phyloP scores from a whole-genome alignment of 2,329 filamentous ascomycete species.

The Triangularia verruculosa region DNA sequence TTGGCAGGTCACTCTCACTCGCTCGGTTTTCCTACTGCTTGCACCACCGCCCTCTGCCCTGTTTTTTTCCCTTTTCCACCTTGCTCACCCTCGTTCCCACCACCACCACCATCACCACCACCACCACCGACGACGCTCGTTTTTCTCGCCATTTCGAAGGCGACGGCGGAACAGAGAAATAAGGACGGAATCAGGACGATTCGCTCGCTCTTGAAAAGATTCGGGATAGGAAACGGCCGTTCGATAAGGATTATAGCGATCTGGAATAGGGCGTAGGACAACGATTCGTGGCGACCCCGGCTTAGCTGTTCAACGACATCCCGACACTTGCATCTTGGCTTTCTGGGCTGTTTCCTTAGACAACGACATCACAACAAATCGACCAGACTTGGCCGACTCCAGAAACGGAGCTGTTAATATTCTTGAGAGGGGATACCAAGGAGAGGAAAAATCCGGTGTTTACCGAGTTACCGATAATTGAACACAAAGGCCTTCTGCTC shows the following conservation, averaged over 20 bases:
- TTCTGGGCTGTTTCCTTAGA: not conserved
- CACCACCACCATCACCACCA: not conserved
- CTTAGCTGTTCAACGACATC: not conserved
- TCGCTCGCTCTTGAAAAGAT: not conserved
- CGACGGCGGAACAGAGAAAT: not conserved
- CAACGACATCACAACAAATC: not conserved
- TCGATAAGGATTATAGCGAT: not conserved
- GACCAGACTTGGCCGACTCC: not conserved
- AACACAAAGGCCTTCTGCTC: not conserved
- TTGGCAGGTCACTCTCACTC: not conserved
- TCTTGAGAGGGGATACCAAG: not conserved
- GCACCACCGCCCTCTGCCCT: not conserved
- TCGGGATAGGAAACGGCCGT: not conserved
- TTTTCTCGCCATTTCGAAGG: not conserved
- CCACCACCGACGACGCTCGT: not conserved
- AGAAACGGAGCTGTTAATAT: not conserved
- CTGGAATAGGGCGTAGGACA: not conserved
- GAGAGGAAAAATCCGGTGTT: not conserved
- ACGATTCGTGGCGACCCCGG: not conserved
- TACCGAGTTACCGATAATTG: not conserved
- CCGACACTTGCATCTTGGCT: not conserved
- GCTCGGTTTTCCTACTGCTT: not conserved
- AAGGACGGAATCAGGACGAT: not conserved
- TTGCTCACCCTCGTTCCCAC: not conserved
- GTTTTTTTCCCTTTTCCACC: not conserved